Conservation (phyloP, 148 eudicot species). For the Camellia sinensis region DNA sequence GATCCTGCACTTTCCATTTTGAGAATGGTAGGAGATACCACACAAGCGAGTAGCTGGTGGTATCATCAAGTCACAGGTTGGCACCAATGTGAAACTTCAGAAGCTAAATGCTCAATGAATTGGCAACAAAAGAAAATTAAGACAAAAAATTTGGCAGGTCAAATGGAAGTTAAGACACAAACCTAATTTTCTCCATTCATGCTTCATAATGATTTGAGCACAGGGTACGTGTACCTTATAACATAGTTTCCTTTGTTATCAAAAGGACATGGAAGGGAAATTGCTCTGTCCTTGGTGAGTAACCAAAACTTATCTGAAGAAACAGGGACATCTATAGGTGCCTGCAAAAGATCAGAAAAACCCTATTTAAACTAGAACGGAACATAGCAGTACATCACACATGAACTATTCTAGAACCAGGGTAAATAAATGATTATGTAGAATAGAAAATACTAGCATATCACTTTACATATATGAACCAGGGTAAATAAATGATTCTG, state of each 20-base stretch:
- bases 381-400: not conserved
- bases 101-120: not conserved
- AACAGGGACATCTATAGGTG: conserved; percentile 84
- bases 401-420: not conserved
- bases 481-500: no score
- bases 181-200: not conserved
- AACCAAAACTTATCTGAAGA: conserved; percentile 85
- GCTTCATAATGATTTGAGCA: not conserved
- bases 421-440: not conserved
- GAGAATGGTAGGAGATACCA: not conserved
- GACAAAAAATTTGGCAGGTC: not conserved
- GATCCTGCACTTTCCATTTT: not conserved
- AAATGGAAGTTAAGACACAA: not conserved
- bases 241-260: conserved; percentile 90
- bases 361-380: not conserved
- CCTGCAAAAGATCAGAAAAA: conserved; percentile 44
- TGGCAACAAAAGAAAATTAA: not conserved
- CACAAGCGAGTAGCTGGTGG: not conserved
- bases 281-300: conserved; percentile 61
- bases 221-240: conserved; percentile 58
- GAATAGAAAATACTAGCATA: not conserved
- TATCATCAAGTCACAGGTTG: not conserved
- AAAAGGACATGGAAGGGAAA: conserved; percentile 85
- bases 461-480: not conserved
- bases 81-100: not conserved